phyloP scores from a whole-genome alignment of 78 protist species.

The slime mould (Dictyostelium discoideum) region DNA sequence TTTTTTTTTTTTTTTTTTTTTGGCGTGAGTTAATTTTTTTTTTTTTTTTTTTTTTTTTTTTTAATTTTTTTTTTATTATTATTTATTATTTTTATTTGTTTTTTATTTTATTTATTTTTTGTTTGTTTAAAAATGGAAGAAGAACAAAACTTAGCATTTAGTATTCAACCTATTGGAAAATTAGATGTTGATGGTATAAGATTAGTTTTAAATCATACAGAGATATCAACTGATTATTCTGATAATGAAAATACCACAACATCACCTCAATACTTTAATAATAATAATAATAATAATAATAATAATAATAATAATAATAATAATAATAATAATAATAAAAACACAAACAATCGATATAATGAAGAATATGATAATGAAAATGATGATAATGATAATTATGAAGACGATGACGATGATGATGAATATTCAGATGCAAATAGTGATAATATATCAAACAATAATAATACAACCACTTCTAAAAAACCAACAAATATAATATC shows the following conservation, averaged over 20 bases:
- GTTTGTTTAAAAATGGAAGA: background rate
- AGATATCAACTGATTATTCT: background rate
- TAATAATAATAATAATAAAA: background rate
- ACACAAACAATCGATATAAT: background rate
- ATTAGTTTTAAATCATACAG: constrained; percentile 42
- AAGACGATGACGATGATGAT: background rate
- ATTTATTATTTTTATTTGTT: too few relatives aligned
- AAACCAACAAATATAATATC: background rate
- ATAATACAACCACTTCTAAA: background rate
- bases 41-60: too few relatives aligned
- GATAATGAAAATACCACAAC: background rate
- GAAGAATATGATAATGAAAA: background rate
- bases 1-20: too few relatives aligned
- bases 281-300: background rate
- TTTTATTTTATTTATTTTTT: too few relatives aligned
- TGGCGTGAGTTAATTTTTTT: too few relatives aligned
- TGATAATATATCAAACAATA: background rate
- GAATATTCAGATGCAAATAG: background rate
- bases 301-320: background rate
- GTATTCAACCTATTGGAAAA: constrained; percentile 6
- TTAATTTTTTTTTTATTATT: too few relatives aligned
- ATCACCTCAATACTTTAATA: background rate
- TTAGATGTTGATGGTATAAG: constrained; percentile 26
- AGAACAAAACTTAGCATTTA: background rate
- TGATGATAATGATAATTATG: background rate